A percentile compares a stretch with the other conserved stretches of the same genome.
phyloP scores from a whole-genome alignment of 495 filamentous ascomycete species.

The Penicillium alfredii region DNA sequence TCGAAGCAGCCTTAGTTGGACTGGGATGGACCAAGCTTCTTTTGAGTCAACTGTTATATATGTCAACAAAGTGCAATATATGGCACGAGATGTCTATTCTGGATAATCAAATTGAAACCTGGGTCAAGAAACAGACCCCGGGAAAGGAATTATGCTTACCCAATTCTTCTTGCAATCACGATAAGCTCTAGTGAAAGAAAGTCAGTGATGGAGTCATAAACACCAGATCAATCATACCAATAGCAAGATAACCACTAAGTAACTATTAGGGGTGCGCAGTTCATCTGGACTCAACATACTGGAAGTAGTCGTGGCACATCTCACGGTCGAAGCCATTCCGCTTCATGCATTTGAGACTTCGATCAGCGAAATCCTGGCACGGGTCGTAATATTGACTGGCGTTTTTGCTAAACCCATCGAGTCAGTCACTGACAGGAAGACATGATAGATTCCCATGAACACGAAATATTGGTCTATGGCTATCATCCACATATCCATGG shows the following conservation, averaged over 20 bases:
- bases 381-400: slow-evolving; percentile 87
- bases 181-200: slow-evolving; percentile 59
- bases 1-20: no score
- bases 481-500: no score
- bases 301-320: slow-evolving; percentile 92
- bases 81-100: no score
- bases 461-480: no score
- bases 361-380: slow-evolving; percentile 86
- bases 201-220: not conserved
- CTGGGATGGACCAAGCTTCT: slow-evolving; percentile 12
- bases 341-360: slow-evolving; percentile 78
- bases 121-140: no score
- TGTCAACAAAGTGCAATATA: no score
- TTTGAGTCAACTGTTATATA: slow-evolving; percentile 27
- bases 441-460: no score
- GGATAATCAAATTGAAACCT: no score
- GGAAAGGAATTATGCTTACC: slow-evolving; percentile 48
- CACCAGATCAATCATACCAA: not conserved
- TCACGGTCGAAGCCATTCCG: slow-evolving; percentile 76
- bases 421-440: slow-evolving; percentile 17
- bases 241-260: no score
- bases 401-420: slow-evolving; percentile 54
- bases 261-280: no score
- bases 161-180: slow-evolving; percentile 91
- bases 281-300: slow-evolving; percentile 60